These are phyloP conservation scores for Umbelopsis isabellina DNA, from an alignment of 192 early-diverging fungal genomes.

Conservation along the genomic window DNA sequence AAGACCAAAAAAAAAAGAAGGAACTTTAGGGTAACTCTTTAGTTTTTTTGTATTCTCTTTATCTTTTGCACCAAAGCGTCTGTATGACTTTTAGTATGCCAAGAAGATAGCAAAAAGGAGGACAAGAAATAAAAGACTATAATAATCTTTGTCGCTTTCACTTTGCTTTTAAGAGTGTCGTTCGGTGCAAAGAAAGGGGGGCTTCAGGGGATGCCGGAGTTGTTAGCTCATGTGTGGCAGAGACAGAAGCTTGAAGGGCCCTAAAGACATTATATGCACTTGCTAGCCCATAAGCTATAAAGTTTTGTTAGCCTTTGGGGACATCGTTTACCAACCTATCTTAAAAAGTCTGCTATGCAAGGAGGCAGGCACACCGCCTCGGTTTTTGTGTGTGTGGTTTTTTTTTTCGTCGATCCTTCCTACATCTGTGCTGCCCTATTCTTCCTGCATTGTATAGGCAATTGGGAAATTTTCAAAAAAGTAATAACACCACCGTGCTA, in stretches of 20 bases:
- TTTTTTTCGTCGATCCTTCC: constrained; percentile 5
- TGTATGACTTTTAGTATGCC: no score
- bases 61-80: no score
- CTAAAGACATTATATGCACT: no score
- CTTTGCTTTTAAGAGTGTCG: constrained; percentile 1
- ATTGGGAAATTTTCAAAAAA: neutral
- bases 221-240: neutral
- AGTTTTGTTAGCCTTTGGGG: no score
- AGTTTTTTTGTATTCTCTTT: no score
- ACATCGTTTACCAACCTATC: neutral
- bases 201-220: constrained; percentile 15
- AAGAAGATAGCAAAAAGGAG: constrained; percentile 21
- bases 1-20: neutral
- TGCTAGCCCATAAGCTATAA: no score
- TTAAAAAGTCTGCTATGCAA: neutral
- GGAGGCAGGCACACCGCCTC: neutral
- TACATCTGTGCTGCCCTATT: constrained; percentile 9
- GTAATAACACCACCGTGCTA: neutral
- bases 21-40: no score
- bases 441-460: constrained; percentile 1
- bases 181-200: neutral
- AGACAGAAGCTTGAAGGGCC: neutral
- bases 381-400: neutral
- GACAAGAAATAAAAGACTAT: neutral
- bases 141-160: neutral